A percentile compares a stretch with the other conserved stretches of the same genome.
Evolutionary conservation across 129 eudicot genomes (phyloP).

Genomic region (Pittosporum tobira): DNA sequence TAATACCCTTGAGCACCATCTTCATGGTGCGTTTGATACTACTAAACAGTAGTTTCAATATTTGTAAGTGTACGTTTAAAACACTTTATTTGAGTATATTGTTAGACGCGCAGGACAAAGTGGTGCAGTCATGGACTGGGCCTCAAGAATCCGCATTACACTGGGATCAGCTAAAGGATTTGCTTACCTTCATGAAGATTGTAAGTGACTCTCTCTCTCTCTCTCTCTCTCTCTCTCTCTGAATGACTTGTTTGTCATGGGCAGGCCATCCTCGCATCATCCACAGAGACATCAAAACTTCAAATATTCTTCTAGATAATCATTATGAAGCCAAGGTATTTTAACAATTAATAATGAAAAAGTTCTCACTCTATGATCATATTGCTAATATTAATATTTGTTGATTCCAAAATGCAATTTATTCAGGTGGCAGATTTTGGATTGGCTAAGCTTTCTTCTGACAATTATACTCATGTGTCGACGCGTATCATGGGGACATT

Average conservation of each 20-base stretch:
- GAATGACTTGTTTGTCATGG: constrained; percentile 6
- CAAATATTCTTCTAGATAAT: constrained; percentile 44
- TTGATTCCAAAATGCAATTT: constrained; percentile 14
- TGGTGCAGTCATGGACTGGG: constrained; percentile 35
- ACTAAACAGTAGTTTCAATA: not conserved
- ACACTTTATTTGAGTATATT: not conserved
- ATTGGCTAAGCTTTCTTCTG: constrained; percentile 65
- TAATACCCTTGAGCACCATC: constrained; percentile 57
- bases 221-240: too few species aligned
- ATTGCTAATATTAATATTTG: constrained; percentile 21
- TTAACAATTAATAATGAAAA: constrained; percentile 24
- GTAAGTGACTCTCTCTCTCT: constrained; percentile 31
- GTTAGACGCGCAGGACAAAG: constrained; percentile 32
- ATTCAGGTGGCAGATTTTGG: constrained; percentile 81
- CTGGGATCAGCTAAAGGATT: constrained; percentile 77
- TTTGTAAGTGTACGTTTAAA: constrained; percentile 1
- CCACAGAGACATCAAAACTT: constrained; percentile 54
- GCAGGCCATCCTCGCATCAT: constrained; percentile 49
- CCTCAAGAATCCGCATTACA: constrained; percentile 52
- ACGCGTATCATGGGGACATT: constrained; percentile 89
- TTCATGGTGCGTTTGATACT: constrained; percentile 37
- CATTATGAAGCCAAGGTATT: constrained; percentile 54
- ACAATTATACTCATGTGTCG: constrained; percentile 63
- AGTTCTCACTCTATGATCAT: not conserved
- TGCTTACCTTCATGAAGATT: constrained; percentile 84